Conservation (phyloP, 352 stramenopile species). For the Pilasporangium apinafurcum region DNA sequence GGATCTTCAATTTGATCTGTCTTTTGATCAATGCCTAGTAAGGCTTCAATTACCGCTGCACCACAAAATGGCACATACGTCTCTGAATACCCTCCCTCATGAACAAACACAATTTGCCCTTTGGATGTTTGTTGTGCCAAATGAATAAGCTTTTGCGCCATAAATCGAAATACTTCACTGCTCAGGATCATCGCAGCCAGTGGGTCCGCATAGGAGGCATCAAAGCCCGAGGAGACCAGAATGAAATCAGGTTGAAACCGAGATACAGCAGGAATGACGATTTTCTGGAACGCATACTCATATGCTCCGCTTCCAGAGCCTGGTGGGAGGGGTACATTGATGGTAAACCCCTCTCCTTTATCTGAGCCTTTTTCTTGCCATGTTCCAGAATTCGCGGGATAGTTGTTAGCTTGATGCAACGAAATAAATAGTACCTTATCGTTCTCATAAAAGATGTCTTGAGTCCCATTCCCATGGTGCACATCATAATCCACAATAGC, state of each 20-base stretch:
- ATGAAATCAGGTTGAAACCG: slow-evolving; percentile 79
- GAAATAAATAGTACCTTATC: slow-evolving; percentile 69
- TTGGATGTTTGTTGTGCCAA: slow-evolving; percentile 31
- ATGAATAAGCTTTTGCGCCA: slow-evolving; percentile 49
- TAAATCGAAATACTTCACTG: slow-evolving; percentile 57
- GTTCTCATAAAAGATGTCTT: slow-evolving; percentile 87
- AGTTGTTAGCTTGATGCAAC: slow-evolving; percentile 81
- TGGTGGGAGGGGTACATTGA: slow-evolving; percentile 86
- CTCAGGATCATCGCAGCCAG: slow-evolving; percentile 83
- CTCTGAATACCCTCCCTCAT: slow-evolving; percentile 84
- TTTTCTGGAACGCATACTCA: slow-evolving; percentile 43
- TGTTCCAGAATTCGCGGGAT: slow-evolving; percentile 47
- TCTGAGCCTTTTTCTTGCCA: slow-evolving; percentile 30
- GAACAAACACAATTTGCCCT: slow-evolving; percentile 62
- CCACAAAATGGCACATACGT: slow-evolving; percentile 90
- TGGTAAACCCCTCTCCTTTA: slow-evolving; percentile 39
- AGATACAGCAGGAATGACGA: slow-evolving; percentile 63
- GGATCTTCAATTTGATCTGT: slow-evolving; percentile 48
- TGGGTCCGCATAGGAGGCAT: slow-evolving; percentile 77
- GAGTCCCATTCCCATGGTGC: slow-evolving; percentile 95
- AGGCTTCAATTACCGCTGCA: slow-evolving; percentile 65
- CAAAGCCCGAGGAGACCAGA: slow-evolving; percentile 68
- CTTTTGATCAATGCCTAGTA: slow-evolving; percentile 40
- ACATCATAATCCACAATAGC: slow-evolving; percentile 95
- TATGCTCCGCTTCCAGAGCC: slow-evolving; percentile 74